Evolutionary conservation across 2,329 filamentous ascomycete species (phyloP).

Genomic region (Cladosporium oxysporum): DNA sequence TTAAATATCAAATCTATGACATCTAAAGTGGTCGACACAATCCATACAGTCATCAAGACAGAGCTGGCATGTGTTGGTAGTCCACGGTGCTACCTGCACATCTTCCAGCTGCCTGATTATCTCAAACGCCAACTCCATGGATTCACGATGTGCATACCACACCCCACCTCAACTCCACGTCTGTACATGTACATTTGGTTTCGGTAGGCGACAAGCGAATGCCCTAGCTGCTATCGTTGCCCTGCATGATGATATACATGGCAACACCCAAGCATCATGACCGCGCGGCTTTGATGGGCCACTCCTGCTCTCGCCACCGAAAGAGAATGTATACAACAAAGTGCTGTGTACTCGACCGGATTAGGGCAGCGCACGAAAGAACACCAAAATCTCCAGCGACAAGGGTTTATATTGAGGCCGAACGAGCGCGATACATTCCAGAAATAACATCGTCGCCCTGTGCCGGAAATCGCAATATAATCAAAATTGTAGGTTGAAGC

Average conservation of each 20-base stretch:
- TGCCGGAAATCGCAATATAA: neutral
- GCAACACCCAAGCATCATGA: neutral
- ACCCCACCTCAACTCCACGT: neutral
- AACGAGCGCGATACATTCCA: neutral
- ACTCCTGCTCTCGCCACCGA: neutral
- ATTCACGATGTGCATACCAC: neutral
- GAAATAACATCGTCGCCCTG: neutral
- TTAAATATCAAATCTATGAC: neutral
- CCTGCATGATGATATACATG: neutral
- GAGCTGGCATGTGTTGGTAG: neutral
- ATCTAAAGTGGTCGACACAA: neutral
- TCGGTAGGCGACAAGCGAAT: neutral
- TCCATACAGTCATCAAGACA: neutral
- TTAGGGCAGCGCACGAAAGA: neutral
- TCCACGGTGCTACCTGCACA: neutral
- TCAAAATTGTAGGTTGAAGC: neutral
- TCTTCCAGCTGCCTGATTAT: neutral
- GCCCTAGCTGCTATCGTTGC: neutral
- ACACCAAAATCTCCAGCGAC: neutral
- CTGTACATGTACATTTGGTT: neutral
- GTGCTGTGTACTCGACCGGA: neutral
- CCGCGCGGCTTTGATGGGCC: neutral
- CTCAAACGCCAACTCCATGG: neutral
- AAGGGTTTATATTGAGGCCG: neutral
- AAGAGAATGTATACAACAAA: neutral